These are phyloP conservation scores for Kokia cookei DNA, from an alignment of 441 rosid genomes.

Conservation along the genomic window DNA sequence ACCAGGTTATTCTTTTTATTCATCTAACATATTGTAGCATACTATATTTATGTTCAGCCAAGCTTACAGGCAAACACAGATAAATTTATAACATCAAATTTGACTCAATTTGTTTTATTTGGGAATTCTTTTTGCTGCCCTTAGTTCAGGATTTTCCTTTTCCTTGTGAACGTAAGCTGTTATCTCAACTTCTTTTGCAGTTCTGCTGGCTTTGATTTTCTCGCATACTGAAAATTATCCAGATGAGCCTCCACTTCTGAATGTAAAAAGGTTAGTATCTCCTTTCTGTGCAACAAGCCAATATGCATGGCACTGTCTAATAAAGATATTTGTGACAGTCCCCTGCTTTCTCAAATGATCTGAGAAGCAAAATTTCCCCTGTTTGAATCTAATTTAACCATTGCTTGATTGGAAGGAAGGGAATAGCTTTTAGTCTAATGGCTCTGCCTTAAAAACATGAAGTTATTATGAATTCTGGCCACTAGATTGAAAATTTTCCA, in stretches of 20 bases:
- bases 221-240: conserved; percentile 89
- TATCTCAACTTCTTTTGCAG: conserved; percentile 49
- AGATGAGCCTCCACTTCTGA: conserved; percentile 78
- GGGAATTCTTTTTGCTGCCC: background rate
- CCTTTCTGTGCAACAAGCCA: conserved; percentile 1
- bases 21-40: background rate
- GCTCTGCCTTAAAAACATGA: background rate
- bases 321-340: background rate
- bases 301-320: background rate
- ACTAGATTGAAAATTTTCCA: background rate
- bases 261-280: conserved; percentile 59
- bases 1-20: conserved; percentile 42
- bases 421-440: background rate
- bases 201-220: conserved; percentile 80
- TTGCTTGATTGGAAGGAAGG: background rate
- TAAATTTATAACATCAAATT: background rate
- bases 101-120: background rate
- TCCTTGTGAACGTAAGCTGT: conserved; percentile 7
- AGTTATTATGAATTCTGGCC: background rate
- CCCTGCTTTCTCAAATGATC: background rate
- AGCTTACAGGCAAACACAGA: background rate
- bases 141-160: background rate
- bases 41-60: background rate
- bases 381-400: background rate
- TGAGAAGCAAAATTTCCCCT: background rate